Conservation (phyloP, 306 rosid genomes). For the Glycyrrhiza uralensis region DNA sequence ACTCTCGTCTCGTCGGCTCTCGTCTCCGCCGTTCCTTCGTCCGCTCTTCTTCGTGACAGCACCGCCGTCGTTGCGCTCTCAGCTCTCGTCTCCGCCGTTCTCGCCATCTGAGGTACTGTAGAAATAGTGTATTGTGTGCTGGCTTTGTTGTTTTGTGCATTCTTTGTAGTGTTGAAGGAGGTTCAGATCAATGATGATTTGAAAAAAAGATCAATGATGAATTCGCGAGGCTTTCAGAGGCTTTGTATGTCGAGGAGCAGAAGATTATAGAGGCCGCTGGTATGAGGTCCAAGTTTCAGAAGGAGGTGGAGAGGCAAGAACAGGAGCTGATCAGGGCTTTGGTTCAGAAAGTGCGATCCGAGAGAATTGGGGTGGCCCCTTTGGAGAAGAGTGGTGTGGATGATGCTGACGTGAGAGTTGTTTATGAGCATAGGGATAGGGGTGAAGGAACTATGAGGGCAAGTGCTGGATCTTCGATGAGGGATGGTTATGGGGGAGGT, state of each 20-base stretch:
- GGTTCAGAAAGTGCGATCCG: constrained; percentile 80
- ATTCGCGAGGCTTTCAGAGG: constrained; percentile 81
- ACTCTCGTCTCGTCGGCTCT: no score
- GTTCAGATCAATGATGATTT: constrained; percentile 85
- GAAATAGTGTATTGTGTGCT: no score
- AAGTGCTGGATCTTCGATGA: constrained; percentile 76
- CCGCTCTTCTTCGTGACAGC: no score
- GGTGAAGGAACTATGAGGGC: constrained; percentile 91
- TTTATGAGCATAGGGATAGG: constrained; percentile 56
- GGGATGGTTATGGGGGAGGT: constrained; percentile 75
- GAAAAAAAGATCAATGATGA: no score
- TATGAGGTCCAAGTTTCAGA: constrained; percentile 89
- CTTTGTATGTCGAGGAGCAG: constrained; percentile 82
- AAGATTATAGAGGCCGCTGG: constrained; percentile 92
- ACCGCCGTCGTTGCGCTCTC: no score
- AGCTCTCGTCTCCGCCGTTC: no score
- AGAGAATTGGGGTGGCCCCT: constrained; percentile 72
- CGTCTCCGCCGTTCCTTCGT: no score
- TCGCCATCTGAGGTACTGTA: no score
- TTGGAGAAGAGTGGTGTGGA: constrained; percentile 51
- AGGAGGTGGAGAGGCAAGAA: constrained; percentile 79
- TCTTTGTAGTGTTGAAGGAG: no score
- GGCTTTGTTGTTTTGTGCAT: no score
- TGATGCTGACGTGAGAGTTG: constrained; percentile 47
- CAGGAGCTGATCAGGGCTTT: constrained; percentile 71